Conservation (phyloP, 2,329 filamentous ascomycete genomes). For the Cercospora canescens region DNA sequence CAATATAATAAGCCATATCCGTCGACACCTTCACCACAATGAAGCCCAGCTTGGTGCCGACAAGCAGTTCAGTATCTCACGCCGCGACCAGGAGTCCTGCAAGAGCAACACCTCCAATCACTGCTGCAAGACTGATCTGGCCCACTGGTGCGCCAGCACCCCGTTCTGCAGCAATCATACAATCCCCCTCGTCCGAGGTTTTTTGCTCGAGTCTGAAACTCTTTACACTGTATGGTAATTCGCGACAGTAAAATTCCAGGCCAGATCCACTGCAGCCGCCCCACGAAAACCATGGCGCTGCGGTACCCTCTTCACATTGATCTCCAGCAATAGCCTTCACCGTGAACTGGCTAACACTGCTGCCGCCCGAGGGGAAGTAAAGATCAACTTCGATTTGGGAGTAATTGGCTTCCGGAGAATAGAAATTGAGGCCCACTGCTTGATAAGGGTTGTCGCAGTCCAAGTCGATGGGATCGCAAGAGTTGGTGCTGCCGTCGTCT, state of each 20-base stretch:
- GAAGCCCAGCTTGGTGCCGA: neutral
- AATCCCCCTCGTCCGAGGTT: neutral
- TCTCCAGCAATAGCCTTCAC: neutral
- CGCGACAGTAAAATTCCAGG: neutral
- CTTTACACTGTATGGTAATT: constrained; percentile 1
- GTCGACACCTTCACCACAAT: neutral
- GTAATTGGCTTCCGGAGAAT: neutral
- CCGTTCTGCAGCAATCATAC: neutral
- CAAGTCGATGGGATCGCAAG: neutral
- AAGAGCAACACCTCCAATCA: neutral
- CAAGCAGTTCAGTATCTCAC: neutral
- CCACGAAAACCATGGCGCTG: constrained; percentile 1
- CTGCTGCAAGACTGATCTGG: neutral
- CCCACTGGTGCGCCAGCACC: neutral
- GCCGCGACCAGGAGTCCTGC: neutral
- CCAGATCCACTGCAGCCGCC: neutral
- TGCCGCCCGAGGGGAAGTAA: neutral
- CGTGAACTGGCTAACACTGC: neutral
- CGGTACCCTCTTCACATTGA: neutral
- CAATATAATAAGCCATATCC: neutral
- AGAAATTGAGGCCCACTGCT: neutral
- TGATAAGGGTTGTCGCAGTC: neutral
- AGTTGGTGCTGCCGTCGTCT: neutral
- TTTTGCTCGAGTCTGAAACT: neutral
- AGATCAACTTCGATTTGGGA: neutral